Base-by-base conservation (phyloP, 177 flowering plant genomes). In the Vitis hybrid region DNA sequence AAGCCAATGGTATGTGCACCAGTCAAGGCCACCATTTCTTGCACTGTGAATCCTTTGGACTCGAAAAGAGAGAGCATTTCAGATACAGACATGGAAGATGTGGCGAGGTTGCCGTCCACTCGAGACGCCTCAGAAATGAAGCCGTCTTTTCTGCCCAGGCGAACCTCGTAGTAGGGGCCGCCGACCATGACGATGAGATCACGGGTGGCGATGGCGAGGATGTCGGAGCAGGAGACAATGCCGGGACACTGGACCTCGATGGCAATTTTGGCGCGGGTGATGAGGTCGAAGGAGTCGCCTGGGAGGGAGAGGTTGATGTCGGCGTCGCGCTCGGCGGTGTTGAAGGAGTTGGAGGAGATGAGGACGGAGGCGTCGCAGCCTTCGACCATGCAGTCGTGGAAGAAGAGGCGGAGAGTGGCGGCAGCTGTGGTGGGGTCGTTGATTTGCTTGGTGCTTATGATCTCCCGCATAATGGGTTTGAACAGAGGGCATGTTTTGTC, bases 251-350 rank as follows among this genome's bases (percentile, higher is more conserved):
- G 19, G 62, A 90, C 82, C 77, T 90, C 95, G 47, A 86, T 79
- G 28, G 88, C 86, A 6, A 85, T 82, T 72, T 91, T 91, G 71
- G 88, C 85, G 0, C 90, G 86, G 51, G 78, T 74, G 44, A 91
- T 71, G 19, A 84, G 77, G 67, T 91, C 96, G 70, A 89, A 91
- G 52, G 80, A 90, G 73, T 89, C 96, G 0, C 96, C 96, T 12
- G 96, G 89, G 71, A 91, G 87, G 68, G 92, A 87, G 66, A 83
- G 87, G 69, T 89, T 91, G 78, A 87, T 81, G 71, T 88, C 91
- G 20, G 90, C 85, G 69, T 89, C 91, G 24, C 92, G 87, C 71
- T 89, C 96, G 59, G 94, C 90, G 20, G 71, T 70, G 76, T 78
- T 77, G 82, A 81, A 82, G 22, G 84, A 15, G 62, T 82, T 89